Base-by-base conservation (phyloP, 1,284 basidiomycete species). In the Cystobasidium slooffiae region DNA sequence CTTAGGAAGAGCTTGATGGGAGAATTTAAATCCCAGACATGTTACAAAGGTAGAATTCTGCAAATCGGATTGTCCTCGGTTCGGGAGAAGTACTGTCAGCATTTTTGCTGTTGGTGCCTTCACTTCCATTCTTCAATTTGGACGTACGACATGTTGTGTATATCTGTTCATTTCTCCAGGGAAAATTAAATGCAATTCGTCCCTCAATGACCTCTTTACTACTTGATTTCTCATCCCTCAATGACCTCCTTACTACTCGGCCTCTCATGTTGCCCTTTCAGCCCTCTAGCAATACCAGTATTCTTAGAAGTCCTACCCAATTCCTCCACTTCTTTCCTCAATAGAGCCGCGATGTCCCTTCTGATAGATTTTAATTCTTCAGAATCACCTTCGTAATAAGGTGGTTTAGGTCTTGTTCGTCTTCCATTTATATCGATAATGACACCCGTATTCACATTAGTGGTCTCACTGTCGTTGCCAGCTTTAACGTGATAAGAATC, bases 241-340 rank as follows among this genome's bases (percentile, higher is more conserved):
- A 20, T 16, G 47, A 51, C 47, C 6, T 51, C 20, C 6, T 51
- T 31, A 31, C 31, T 31, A 31, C 31, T 31, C 5, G 31, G 5
- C 24, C 8, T 56, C 53, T 56, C 53, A 56, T 37, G 1, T 37
- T 56, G 24, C 8, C 24, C 39, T n/a, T 65, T 49, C 43, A 49
- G 51, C 20, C 62, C 49, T 49, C 22, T 53, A 39, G 51, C 49
- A 20, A 9, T 53, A 12, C 49, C 24, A 49, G 41, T 5, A 18
- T n/a, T 31, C 24, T 47, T 55, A 8, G 67, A 46, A 6, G 9
- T 43, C n/a, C 52, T 63, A 18, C 78, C 78, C 1, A 79, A 37
- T 59, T 59, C 55, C 75, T 78, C 74, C 61, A 80, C 39, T 41
- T 76, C 78, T 39, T 72, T 64, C 64, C 77, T 55, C 61, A 80